Base-by-base conservation (phyloP, 108 stramenopile genomes). In the Pseudonitzschia pungens region DNA sequence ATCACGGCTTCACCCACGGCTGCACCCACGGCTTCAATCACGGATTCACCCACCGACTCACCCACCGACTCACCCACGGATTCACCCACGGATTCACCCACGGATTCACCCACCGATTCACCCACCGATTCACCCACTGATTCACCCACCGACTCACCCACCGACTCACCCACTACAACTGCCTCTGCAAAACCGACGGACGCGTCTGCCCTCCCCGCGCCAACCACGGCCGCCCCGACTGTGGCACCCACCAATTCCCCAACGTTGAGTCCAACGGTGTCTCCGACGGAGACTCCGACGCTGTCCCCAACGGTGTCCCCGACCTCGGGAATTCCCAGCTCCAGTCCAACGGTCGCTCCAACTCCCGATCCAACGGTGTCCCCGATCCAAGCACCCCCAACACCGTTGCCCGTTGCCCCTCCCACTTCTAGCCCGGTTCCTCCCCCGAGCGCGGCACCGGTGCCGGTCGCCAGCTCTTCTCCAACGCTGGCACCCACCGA, bases 401-500 rank as follows among this genome's bases (percentile, higher is more conserved):
- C 76, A n/a, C 16, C n/a, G 26, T 41, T 14, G 5, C 72, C 76
- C 10, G 15, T 72, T 20, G 52, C 44, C 0, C 12, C 44, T 10
- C 68, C 81, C 22, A 21, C 74, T 2, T 11, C 66, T 18, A 32
- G 16, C 12, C 29, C 62, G 1, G 28, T 16, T 10, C 15, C 22
- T 32, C 26, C 65, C 14, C 27, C 26, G 21, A 52, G 44, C 20
- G 8, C 73, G 1, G 31, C 45, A 9, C 52, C 22, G 7, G n/a
- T 69, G 10, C 32, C 70, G 10, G 29, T 15, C n/a, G 29, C 66
- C 20, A 62, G 15, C 14, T 0, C 50, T 27, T 60, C 69, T 24
- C 70, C 77, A 51, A 69, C 77, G 48, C 21, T 33, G 29, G 16
- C 66, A n/a, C 77, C 81, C 18, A 85, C 80, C 0, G 20, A 43